Conservation (phyloP, 176 grass and related monocot genomes). For the Pharus latifolius region DNA sequence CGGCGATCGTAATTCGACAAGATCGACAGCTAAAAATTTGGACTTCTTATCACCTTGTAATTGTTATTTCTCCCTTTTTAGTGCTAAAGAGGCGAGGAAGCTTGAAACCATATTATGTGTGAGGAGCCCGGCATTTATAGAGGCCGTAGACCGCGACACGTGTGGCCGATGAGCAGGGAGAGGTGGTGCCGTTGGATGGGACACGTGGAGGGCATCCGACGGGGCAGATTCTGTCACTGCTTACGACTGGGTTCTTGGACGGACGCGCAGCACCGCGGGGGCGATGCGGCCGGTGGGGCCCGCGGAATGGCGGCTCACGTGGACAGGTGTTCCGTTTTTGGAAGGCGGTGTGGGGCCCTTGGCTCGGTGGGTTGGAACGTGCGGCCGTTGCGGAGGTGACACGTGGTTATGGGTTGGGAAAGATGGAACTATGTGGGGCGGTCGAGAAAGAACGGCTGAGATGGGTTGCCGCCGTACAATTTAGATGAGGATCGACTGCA, state of each 20-base stretch:
- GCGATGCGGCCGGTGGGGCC: not conserved
- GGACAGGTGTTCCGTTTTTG: slow-evolving; percentile 32
- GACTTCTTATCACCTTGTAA: not conserved
- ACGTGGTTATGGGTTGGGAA: not conserved
- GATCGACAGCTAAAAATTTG: not conserved
- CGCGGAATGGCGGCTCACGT: not conserved
- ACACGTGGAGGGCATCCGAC: slow-evolving; percentile 21
- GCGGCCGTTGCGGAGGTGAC: not conserved
- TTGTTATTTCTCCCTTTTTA: not conserved
- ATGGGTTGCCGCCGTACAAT: too few relatives aligned
- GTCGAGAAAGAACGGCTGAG: not conserved
- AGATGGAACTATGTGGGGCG: not conserved
- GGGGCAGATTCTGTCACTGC: slow-evolving; percentile 31
- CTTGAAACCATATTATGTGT: slow-evolving; percentile 22
- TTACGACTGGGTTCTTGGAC: slow-evolving; percentile 32
- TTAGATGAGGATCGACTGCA: too few relatives aligned
- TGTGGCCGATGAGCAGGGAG: not conserved
- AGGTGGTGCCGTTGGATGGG: not conserved
- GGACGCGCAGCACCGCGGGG: not conserved
- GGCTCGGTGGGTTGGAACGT: not conserved
- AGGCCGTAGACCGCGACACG: not conserved
- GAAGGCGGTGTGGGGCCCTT: not conserved
- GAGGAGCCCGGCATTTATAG: slow-evolving; percentile 28
- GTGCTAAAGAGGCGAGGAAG: not conserved
- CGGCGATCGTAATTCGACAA: not conserved